phyloP scores from a whole-genome alignment of 23 red algal genomes.

The Cyanidiococcus yangmingshanensis region DNA sequence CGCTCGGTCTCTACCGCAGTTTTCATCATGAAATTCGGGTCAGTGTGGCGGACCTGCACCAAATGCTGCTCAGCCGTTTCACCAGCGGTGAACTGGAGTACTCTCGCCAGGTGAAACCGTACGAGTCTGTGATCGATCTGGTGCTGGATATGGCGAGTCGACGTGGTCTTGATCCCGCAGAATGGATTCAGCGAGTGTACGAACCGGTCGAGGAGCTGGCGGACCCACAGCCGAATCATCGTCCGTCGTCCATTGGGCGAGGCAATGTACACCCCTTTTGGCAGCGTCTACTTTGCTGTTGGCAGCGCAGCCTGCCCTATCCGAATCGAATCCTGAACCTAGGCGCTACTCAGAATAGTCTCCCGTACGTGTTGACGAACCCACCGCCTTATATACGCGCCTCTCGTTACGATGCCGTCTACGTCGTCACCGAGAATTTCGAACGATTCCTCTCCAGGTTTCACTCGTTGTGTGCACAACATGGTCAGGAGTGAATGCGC shows the following conservation, averaged over 20 bases:
- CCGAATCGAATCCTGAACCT: conserved; percentile 12
- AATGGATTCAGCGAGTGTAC: not conserved
- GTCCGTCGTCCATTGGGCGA: too few relatives aligned
- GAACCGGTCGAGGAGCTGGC: not conserved
- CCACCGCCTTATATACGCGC: conserved; percentile 1
- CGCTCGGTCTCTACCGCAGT: conserved; percentile 7
- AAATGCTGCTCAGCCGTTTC: conserved; percentile 2
- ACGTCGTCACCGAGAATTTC: not conserved
- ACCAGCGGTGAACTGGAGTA: not conserved
- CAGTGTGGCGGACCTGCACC: not conserved
- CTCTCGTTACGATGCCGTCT: not conserved
- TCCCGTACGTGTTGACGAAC: not conserved
- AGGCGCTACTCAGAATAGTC: not conserved
- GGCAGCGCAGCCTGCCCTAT: not conserved
- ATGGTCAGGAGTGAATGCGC: too few relatives aligned
- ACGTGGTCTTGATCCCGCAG: not conserved
- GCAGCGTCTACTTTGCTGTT: not conserved
- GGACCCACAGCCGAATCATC: not conserved
- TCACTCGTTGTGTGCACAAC: not conserved
- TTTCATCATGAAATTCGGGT: not conserved
- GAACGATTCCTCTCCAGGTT: not conserved
- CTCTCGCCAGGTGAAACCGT: not conserved
- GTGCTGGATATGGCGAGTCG: not conserved
- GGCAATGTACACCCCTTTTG: not conserved
- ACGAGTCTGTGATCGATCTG: not conserved